Evolutionary conservation across 768 basidiomycete genomes (phyloP), one percentile per base, ranked within the genome.

Genomic region (Pisolithus tinctorius): DNA sequence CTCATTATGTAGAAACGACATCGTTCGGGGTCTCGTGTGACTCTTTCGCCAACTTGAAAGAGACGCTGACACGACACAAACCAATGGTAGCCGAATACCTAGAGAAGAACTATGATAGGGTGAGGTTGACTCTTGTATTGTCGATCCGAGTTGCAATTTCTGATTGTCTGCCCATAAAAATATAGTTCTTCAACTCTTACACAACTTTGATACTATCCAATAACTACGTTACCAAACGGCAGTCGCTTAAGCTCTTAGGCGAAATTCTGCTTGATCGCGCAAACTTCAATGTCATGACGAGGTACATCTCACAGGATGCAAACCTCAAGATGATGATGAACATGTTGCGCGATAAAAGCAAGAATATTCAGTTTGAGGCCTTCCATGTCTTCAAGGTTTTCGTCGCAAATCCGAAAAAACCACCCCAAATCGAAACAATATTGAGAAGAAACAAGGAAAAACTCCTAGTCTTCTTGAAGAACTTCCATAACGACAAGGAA

Each of bases 321-420:
- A 99, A 98, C 67, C 78, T 99, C 56, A 97, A 98, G 84, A 91
- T 95, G 86, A 96, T 99, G 92, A 99, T 99, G 96, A 98, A 98
- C 69, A 79, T 98, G 50, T 75, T 99, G 50, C 81, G 94, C 55
- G 93, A 97, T 67, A 96, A 94, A 80, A 97, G 94, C 79, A 91
- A 93, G 78, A 99, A 99, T 69, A 98, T 99, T 43, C 96, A 99
- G 68, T 99, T 98, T 51, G 96, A 99, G 67, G 95, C 96, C 3
- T 99, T 99, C 72, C 96, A 99, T 62, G 96, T 99, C 37, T 99
- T 99, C 81, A 99, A 98, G 82, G 95, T 93, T 13, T 99, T 99
- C 61, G 96, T 99, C 38, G 96, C 96, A 36, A 99, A 99, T 66
- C 96, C 96, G 27, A 96, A 96, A 83, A 99, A 99, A 66, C 95